Conservation (phyloP, 2,329 filamentous ascomycete genomes). For the Camillea tinctor region DNA sequence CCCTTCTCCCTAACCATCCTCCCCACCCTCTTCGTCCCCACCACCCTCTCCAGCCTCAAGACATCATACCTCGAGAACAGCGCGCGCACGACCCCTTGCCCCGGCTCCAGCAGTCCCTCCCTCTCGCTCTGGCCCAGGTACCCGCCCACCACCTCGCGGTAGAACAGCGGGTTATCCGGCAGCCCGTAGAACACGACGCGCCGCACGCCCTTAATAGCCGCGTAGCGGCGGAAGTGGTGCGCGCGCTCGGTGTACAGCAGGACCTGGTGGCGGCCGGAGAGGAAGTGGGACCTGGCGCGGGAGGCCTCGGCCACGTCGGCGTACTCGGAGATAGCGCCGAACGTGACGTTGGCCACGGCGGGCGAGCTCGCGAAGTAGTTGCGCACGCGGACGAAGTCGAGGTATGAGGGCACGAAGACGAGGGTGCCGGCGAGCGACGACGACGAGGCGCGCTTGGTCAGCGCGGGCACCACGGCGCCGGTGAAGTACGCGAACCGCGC, state of each 20-base stretch:
- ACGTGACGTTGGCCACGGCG: slow-evolving; percentile 56
- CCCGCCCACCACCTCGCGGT: slow-evolving; percentile 70
- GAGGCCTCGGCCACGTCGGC: slow-evolving; percentile 75
- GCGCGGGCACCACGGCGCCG: slow-evolving; percentile 71
- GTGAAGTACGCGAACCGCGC: slow-evolving; percentile 89
- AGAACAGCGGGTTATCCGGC: slow-evolving; percentile 84
- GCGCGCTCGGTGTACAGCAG: slow-evolving; percentile 90
- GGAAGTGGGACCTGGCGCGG: slow-evolving; percentile 83
- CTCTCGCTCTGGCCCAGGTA: slow-evolving; percentile 62
- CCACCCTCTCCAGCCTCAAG: slow-evolving; percentile 83
- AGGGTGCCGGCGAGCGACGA: slow-evolving; percentile 58
- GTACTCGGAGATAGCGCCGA: slow-evolving; percentile 89
- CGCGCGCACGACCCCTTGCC: slow-evolving; percentile 57
- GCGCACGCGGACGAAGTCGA: slow-evolving; percentile 90
- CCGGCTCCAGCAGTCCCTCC: slow-evolving; percentile 53
- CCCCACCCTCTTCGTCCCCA: slow-evolving; percentile 75
- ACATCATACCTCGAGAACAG: slow-evolving; percentile 89
- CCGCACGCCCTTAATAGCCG: slow-evolving; percentile 71
- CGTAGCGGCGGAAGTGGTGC: slow-evolving; percentile 94
- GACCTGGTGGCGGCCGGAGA: slow-evolving; percentile 76
- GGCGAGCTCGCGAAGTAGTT: slow-evolving; percentile 82
- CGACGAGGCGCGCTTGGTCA: slow-evolving; percentile 59
- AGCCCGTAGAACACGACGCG: slow-evolving; percentile 86
- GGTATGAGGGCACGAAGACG: slow-evolving; percentile 88
- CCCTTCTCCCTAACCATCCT: slow-evolving; percentile 81